Conservation (phyloP, 371 early-diverging fungal genomes). For the Mucor circinelloides region DNA sequence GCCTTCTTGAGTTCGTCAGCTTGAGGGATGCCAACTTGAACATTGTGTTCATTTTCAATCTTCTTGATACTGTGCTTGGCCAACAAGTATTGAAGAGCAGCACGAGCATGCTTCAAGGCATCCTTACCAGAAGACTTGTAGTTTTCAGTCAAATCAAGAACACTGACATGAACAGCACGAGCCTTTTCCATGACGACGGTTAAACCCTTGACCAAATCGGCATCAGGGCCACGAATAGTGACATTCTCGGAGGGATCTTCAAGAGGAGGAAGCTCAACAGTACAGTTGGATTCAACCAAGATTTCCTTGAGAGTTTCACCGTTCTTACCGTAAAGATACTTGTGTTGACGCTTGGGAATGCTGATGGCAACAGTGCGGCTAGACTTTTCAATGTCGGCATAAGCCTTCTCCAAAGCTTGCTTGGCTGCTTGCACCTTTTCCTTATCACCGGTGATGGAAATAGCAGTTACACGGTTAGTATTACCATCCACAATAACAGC, state of each 20-base stretch:
- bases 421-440: conserved; percentile 69
- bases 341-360: conserved; percentile 90
- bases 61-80: conserved; percentile 60
- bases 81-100: conserved; percentile 65
- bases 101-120: conserved; percentile 59
- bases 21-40: conserved; percentile 59
- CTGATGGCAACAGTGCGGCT: conserved; percentile 67
- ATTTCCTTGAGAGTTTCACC: conserved; percentile 81
- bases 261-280: conserved; percentile 75
- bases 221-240: conserved; percentile 80
- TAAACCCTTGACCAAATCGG: conserved; percentile 67
- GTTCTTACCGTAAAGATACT: conserved; percentile 85
- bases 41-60: conserved; percentile 67
- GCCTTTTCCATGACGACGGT: conserved; percentile 81
- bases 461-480: conserved; percentile 53
- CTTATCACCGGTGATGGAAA: conserved; percentile 71
- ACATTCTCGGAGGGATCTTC: conserved; percentile 75
- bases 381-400: conserved; percentile 62
- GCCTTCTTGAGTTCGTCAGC: conserved; percentile 21
- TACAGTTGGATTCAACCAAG: conserved; percentile 79
- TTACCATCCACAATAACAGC: conserved; percentile 46
- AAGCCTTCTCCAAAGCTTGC: conserved; percentile 57
- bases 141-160: conserved; percentile 52
- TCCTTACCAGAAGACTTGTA: conserved; percentile 49
- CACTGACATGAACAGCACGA: conserved; percentile 57